These are phyloP conservation scores for Stephanodiscus minutulus DNA, from an alignment of 108 stramenopile species.

Conservation along the genomic window DNA sequence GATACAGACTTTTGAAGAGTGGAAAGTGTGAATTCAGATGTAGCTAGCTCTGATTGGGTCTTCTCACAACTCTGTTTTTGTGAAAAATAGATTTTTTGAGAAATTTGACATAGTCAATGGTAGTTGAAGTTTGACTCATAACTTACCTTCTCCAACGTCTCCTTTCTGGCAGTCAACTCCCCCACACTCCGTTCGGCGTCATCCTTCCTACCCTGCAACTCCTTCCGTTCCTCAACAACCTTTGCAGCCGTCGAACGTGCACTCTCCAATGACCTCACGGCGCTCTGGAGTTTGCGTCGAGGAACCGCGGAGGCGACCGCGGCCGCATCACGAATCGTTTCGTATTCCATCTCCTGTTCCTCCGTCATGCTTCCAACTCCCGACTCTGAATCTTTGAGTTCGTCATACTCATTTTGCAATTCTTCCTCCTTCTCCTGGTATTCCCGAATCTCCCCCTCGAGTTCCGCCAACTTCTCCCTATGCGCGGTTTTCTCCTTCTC, in stretches of 20 bases:
- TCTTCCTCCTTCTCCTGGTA: constrained; percentile 50
- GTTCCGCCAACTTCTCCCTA: constrained; percentile 52
- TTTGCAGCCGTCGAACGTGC: constrained; percentile 70
- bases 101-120: not conserved
- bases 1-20: constrained; percentile 56
- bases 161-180: constrained; percentile 58
- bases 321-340: constrained; percentile 78
- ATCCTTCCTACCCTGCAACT: constrained; percentile 50
- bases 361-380: constrained; percentile 65
- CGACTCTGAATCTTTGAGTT: constrained; percentile 70
- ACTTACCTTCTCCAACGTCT: constrained; percentile 66
- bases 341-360: constrained; percentile 86
- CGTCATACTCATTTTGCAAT: constrained; percentile 80
- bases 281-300: constrained; percentile 53
- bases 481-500: constrained; percentile 63
- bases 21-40: constrained; percentile 64
- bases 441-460: constrained; percentile 63
- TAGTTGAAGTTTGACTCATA: not conserved
- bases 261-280: constrained; percentile 62
- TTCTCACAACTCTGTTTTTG: constrained; percentile 63
- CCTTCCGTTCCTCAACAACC: constrained; percentile 63
- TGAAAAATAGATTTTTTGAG: constrained; percentile 7
- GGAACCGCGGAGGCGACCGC: constrained; percentile 81
- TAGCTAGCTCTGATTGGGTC: constrained; percentile 58
- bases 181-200: constrained; percentile 58